Evolutionary conservation across 768 basidiomycete species (phyloP).

Genomic region (Neoboletus brunneissimus): DNA sequence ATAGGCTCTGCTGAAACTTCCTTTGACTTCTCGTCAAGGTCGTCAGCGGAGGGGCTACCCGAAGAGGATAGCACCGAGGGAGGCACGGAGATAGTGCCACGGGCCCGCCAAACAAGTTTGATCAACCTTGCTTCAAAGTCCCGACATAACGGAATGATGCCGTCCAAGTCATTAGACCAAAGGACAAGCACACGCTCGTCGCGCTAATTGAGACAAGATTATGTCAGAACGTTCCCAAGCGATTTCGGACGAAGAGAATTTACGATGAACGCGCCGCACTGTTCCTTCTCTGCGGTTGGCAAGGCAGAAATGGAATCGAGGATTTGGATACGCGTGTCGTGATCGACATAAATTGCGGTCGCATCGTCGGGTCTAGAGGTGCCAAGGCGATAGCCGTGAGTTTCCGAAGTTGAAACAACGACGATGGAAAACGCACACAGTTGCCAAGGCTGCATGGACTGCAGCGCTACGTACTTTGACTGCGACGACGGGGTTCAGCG

Average conservation of each 20-base stretch:
- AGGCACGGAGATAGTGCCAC: constrained; percentile 35
- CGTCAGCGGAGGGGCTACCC: constrained; percentile 49
- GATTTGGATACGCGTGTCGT: constrained; percentile 84
- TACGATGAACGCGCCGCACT: constrained; percentile 85
- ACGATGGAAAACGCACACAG: constrained; percentile 47
- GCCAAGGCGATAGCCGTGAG: constrained; percentile 1
- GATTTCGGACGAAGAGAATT: constrained; percentile 21
- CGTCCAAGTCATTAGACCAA: constrained; percentile 83
- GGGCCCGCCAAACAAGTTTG: constrained; percentile 71
- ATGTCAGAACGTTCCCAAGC: not conserved
- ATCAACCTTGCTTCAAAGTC: constrained; percentile 80
- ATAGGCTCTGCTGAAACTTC: constrained; percentile 18
- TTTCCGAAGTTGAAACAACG: not conserved
- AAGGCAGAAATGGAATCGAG: constrained; percentile 66
- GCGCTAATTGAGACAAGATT: constrained; percentile 44
- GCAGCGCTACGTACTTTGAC: constrained; percentile 79
- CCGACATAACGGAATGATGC: constrained; percentile 66
- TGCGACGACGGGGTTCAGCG: constrained; percentile 79
- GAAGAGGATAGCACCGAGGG: constrained; percentile 43
- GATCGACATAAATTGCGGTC: constrained; percentile 64
- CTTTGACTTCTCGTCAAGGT: constrained; percentile 50
- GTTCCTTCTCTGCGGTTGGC: constrained; percentile 83
- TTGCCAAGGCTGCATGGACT: constrained; percentile 73
- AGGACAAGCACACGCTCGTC: constrained; percentile 80
- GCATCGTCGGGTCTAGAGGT: constrained; percentile 53